Evolutionary conservation across 495 filamentous ascomycete genomes (phyloP).

Genomic region (Xylaria scruposa): DNA sequence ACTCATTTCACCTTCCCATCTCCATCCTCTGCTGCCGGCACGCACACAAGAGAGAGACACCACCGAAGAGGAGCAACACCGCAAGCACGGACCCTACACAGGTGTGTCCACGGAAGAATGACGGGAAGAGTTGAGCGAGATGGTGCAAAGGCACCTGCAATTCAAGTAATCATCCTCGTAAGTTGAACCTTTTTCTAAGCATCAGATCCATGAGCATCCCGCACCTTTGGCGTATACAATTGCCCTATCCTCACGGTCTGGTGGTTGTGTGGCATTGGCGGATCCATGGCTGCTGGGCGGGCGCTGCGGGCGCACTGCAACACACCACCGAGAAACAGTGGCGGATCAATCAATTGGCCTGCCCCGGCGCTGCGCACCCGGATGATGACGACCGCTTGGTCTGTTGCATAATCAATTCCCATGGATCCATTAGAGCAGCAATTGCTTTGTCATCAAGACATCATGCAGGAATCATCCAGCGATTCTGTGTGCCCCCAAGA

Average conservation of each 20-base stretch:
- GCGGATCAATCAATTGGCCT: slow-evolving; percentile 9
- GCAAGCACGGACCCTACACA: not conserved
- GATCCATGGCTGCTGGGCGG: slow-evolving; percentile 1
- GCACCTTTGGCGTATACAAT: slow-evolving; percentile 5
- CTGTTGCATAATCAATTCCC: slow-evolving; percentile 8
- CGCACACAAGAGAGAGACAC: not conserved
- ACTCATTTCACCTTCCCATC: not conserved
- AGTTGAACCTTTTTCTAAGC: slow-evolving; percentile 45
- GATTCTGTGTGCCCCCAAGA: not conserved
- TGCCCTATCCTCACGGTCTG: slow-evolving; percentile 4
- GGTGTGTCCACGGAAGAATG: not conserved
- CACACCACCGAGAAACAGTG: slow-evolving; percentile 22
- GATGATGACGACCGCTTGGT: slow-evolving; percentile 12
- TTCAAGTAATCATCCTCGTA: slow-evolving; percentile 84
- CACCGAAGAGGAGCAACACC: not conserved
- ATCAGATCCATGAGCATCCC: slow-evolving; percentile 5
- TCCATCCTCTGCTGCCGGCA: not conserved
- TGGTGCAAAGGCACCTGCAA: slow-evolving; percentile 54
- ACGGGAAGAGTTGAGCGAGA: slow-evolving; percentile 1
- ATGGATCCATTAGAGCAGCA: not conserved
- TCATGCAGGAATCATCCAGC: slow-evolving; percentile 2
- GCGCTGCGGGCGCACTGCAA: slow-evolving; percentile 22
- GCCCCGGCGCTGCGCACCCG: not conserved
- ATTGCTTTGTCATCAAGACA: slow-evolving; percentile 8
- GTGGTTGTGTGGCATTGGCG: slow-evolving; percentile 1